phyloP scores from a whole-genome alignment of 2,329 filamentous ascomycete genomes.

The Phoma sp. region DNA sequence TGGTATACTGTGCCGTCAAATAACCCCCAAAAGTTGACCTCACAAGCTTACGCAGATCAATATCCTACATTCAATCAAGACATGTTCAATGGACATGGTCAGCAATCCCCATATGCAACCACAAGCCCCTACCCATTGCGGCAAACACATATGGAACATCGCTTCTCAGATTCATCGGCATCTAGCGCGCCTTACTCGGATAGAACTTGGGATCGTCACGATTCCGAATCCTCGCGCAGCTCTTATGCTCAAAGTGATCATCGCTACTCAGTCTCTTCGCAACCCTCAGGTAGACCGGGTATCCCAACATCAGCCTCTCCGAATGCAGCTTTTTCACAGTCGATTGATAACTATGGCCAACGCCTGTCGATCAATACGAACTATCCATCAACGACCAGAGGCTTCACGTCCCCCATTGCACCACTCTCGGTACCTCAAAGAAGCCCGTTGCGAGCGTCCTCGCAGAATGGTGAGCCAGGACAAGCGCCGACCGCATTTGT shows the following conservation, averaged over 20 bases:
- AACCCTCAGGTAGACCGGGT: not conserved
- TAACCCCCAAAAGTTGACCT: not conserved
- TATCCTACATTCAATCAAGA: conserved; percentile 28
- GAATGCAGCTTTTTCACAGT: conserved; percentile 1
- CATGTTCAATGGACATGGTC: conserved; percentile 18
- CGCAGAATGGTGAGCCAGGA: not conserved
- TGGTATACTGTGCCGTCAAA: not conserved
- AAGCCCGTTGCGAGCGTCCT: conserved; percentile 6
- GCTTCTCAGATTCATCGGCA: conserved; percentile 33
- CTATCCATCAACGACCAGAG: conserved; percentile 9
- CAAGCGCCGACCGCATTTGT: not conserved
- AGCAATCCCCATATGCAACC: conserved; percentile 7
- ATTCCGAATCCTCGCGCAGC: conserved; percentile 34
- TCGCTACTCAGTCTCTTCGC: conserved; percentile 3
- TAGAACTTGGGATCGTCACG: conserved; percentile 32
- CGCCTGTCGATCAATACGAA: conserved; percentile 3
- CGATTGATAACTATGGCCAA: conserved; percentile 4
- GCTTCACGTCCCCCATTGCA: conserved; percentile 17
- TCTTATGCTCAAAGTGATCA: conserved; percentile 20
- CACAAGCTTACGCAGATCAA: not conserved
- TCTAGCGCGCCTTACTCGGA: conserved; percentile 39
- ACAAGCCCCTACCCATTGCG: not conserved
- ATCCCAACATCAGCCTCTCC: conserved; percentile 3
- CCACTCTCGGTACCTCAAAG: conserved; percentile 21
- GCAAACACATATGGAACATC: conserved; percentile 3